Evolutionary conservation across 1,284 basidiomycete species (phyloP), one percentile per base, ranked within the genome.

Genomic region (Tilletiaria anomala): DNA sequence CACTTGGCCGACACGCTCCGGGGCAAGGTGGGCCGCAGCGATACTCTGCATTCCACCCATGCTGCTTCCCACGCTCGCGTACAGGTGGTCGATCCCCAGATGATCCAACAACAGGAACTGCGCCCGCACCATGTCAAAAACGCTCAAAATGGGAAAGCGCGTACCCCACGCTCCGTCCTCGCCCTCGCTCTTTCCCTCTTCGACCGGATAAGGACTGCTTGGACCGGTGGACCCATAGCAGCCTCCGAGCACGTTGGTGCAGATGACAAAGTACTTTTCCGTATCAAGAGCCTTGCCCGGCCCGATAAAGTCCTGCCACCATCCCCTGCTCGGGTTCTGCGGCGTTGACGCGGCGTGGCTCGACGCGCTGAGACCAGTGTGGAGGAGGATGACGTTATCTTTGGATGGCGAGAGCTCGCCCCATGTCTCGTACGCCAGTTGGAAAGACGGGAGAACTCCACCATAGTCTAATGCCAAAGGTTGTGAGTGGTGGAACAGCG

Each of bases 31-130:
- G 0, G 79, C 89, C 12, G 88, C 79, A n/a, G 88, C 88, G 17
- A 97, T 75, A 68, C 83, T 88, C 70, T 89, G 87, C 91, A 97
- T 96, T 2, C 80, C 91, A 24, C 91, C 91, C 91, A 99, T 97
- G 22, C 82, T 86, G 43, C 77, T 80, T 1, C 91, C 91, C 0
- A 97, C 82, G 49, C 80, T 85, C 16, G 93, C 93, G 66, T 91
- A 93, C 4, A 97, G 72, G 53, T 76, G 80, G 8, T 82, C 70
- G 47, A 99, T 80, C 11, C 81, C 81, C 1, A 97, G 73, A 54
- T 82, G 75, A 59, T 94, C 86, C 31, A 99, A 71, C 5, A 99
- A 71, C 31, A 73, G 69, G 65, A 91, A 89, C 69, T 97, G 93
- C 1, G 88, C 88, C 19, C 80, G 77, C 5, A 72, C 83, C 87